phyloP scores from a whole-genome alignment of 139 green algal genomes.

The Chlorella sp. region DNA sequence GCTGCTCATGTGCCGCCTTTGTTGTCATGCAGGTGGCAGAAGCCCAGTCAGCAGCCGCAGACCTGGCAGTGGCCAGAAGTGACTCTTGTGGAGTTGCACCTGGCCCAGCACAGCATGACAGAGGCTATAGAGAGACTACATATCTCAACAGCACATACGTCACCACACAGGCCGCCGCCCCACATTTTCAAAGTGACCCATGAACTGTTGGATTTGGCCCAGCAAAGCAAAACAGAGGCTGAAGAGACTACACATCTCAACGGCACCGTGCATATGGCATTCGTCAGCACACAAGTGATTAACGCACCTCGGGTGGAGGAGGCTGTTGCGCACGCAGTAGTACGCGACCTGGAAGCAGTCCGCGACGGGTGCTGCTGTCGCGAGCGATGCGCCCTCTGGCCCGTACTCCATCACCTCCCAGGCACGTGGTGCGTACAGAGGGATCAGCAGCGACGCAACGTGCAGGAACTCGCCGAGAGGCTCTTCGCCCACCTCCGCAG shows the following conservation, averaged over 20 bases:
- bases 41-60: too few species aligned
- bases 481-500: constrained; percentile 26
- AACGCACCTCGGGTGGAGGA: constrained; percentile 37
- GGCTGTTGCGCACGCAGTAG: constrained; percentile 45
- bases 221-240: too few species aligned
- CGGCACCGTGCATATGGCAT: too few species aligned
- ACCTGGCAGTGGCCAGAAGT: too few species aligned
- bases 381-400: constrained; percentile 33
- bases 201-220: too few species aligned
- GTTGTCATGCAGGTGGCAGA: too few species aligned
- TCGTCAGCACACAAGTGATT: too few species aligned
- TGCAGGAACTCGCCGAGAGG: constrained; percentile 47
- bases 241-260: too few species aligned
- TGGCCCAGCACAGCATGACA: background rate
- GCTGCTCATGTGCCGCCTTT: too few species aligned
- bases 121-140: too few species aligned
- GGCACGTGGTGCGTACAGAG: constrained; percentile 42
- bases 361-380: constrained; percentile 28
- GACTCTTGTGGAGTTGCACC: background rate
- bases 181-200: too few species aligned
- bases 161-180: background rate
- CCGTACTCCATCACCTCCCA: constrained; percentile 41
- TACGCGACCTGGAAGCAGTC: constrained; percentile 54
- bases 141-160: background rate
- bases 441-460: constrained; percentile 37